Base-by-base conservation (phyloP, 108 stramenopile species). In the Cyclostephanos invisitatus region DNA sequence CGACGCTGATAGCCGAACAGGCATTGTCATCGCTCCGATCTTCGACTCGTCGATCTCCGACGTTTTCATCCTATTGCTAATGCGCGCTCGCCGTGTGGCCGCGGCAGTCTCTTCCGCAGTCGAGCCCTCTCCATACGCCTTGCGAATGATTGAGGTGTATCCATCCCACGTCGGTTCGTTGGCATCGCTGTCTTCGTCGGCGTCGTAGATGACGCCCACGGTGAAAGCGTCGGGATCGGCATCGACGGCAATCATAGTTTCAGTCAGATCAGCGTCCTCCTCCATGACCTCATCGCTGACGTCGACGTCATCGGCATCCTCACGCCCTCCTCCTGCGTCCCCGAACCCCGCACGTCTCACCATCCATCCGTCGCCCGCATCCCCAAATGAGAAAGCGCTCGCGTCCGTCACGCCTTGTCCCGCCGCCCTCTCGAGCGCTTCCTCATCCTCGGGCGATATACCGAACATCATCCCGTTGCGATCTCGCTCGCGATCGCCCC, bases 351-450 rank as follows among this genome's bases (percentile, higher is more conserved):
- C 59, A 3, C 56, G 56, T 21, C 60, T 38, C 51, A 69, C 54
- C 51, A 72, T 65, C 64, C 76, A 53, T 36, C 54, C 72, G 66
- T 67, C 59, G 7, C 69, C 77, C 14, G 62, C 56, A 18, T 65
- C 62, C 7, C 74, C 74, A 38, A 75, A 68, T 28, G 68, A 60
- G 68, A 88, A 94, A 1, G 83, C 86, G 12, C 27, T 58, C 1
- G 89, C 89, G 55, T 94, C 93, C 46, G 60, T 56, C 47, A 61
- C 68, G 17, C 93, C 93, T 74, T 83, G 63, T 22, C 22, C 40
- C 7, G 93, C 93, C 7, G 93, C 93, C 35, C 59, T 59, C 63
- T 94, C 92, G 49, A 94, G 81, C 28, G 74, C 71, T 46, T 82
- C 88, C 12, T 85, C 84, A 2, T 74, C 64, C 49, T 27, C 65